Conservation (phyloP, 768 basidiomycete species). For the Calocybe indica region DNA sequence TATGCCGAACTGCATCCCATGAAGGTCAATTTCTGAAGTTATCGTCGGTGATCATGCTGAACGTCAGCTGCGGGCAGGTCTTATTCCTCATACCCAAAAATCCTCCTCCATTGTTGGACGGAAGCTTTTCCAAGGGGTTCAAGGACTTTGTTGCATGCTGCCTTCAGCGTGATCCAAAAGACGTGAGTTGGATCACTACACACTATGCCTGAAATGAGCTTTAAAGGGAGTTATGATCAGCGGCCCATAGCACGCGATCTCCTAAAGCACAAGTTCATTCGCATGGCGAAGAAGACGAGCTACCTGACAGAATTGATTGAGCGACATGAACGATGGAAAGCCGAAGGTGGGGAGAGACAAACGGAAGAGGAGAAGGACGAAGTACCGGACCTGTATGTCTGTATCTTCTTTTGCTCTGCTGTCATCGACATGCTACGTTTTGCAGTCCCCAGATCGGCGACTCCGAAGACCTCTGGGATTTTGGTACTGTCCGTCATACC, state of each 20-base stretch:
- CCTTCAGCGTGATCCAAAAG: conserved; percentile 89
- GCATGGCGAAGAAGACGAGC: conserved; percentile 89
- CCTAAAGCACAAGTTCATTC: conserved; percentile 93
- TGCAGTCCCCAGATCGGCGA: conserved; percentile 51
- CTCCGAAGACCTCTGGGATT: conserved; percentile 91
- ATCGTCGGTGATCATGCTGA: neutral
- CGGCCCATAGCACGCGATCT: conserved; percentile 94
- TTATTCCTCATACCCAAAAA: conserved; percentile 99
- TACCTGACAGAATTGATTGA: conserved; percentile 97
- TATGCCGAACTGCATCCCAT: conserved; percentile 98
- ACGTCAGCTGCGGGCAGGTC: conserved; percentile 45
- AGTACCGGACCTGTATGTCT: conserved; percentile 57
- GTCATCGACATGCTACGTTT: conserved; percentile 2
- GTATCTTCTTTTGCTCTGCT: conserved; percentile 2
- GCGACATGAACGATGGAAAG: conserved; percentile 88
- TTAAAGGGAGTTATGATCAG: conserved; percentile 31
- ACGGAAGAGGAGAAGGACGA: conserved; percentile 66
- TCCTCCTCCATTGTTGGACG: conserved; percentile 85
- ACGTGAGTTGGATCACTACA: conserved; percentile 42
- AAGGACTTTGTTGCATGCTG: conserved; percentile 92
- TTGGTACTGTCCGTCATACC: conserved; percentile 88
- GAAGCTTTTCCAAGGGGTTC: conserved; percentile 88
- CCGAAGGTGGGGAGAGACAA: conserved; percentile 74
- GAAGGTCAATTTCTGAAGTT: conserved; percentile 58
- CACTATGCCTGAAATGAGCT: conserved; percentile 1